Percentiles rank a stretch among this genome's conserved stretches.
phyloP scores from a whole-genome alignment of 495 filamentous ascomycete species.

The Tuber aestivum region DNA sequence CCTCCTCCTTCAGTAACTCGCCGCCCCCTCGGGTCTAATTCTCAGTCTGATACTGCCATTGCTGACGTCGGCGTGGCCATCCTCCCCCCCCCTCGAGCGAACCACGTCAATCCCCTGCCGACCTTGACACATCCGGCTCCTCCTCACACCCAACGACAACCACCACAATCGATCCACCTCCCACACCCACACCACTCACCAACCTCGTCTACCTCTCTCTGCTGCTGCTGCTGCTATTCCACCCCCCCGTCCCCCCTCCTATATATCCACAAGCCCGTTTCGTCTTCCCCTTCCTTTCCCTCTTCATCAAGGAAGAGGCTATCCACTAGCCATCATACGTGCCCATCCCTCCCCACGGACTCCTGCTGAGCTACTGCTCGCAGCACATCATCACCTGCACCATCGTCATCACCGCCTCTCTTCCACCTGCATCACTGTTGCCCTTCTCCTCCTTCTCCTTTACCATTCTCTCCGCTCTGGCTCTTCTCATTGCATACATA shows the following conservation, averaged over 20 bases:
- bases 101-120: constrained; percentile 35
- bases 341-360: constrained; percentile 3
- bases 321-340: constrained; percentile 29
- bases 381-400: constrained; percentile 17
- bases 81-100: constrained; percentile 31
- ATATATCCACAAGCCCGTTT: constrained; percentile 38
- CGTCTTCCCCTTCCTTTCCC: constrained; percentile 25
- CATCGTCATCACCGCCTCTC: constrained; percentile 12
- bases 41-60: neutral
- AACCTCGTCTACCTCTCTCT: neutral
- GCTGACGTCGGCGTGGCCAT: constrained; percentile 30
- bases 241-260: constrained; percentile 20
- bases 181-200: constrained; percentile 10
- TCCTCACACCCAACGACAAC: neutral
- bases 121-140: constrained; percentile 3
- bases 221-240: neutral
- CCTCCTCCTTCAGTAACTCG: neutral
- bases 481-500: constrained; percentile 15
- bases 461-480: constrained; percentile 17
- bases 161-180: constrained; percentile 19
- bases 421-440: constrained; percentile 14
- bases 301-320: constrained; percentile 31
- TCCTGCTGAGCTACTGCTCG: constrained; percentile 8
- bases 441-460: constrained; percentile 22
- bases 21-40: neutral